phyloP scores from a whole-genome alignment of 2,329 filamentous ascomycete genomes.

The Teratosphaeria pseudoeucalypti region DNA sequence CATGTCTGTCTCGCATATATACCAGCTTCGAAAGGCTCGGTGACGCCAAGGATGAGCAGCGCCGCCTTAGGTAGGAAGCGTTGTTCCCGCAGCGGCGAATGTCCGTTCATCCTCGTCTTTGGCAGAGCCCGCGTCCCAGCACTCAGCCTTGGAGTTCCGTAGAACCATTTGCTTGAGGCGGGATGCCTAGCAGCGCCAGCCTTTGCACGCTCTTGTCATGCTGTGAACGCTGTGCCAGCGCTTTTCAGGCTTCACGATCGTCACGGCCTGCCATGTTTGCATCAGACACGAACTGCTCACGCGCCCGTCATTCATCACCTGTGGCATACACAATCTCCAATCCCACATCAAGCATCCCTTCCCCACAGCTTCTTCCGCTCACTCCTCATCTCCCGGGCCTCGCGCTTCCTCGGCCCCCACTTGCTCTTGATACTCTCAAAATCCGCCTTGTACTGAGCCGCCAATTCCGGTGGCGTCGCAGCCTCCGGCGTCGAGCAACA shows the following conservation, averaged over 20 bases:
- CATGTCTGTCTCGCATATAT: not conserved
- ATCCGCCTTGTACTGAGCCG: conserved; percentile 36
- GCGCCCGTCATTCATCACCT: not conserved
- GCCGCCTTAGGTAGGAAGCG: no score
- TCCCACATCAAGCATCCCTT: conserved; percentile 39
- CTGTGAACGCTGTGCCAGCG: not conserved
- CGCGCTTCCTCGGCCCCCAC: conserved; percentile 51
- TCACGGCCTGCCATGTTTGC: not conserved
- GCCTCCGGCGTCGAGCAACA: conserved; percentile 30
- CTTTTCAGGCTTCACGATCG: not conserved
- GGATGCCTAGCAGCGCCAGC: not conserved
- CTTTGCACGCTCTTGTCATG: not conserved
- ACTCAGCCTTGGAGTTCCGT: not conserved
- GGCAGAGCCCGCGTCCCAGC: not conserved
- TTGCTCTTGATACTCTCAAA: conserved; percentile 45
- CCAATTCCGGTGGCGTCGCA: conserved; percentile 13
- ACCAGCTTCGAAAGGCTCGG: not conserved
- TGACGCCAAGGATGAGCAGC: not conserved
- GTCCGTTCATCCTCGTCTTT: not conserved
- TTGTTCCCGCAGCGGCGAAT: no score
- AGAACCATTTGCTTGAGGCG: not conserved
- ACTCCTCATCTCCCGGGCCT: conserved; percentile 51
- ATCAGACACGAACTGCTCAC: not conserved
- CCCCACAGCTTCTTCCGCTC: conserved; percentile 53
- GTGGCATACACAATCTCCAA: not conserved